Evolutionary conservation across 164 flowering plant genomes (phyloP).

Genomic region (Annona squamosa): DNA sequence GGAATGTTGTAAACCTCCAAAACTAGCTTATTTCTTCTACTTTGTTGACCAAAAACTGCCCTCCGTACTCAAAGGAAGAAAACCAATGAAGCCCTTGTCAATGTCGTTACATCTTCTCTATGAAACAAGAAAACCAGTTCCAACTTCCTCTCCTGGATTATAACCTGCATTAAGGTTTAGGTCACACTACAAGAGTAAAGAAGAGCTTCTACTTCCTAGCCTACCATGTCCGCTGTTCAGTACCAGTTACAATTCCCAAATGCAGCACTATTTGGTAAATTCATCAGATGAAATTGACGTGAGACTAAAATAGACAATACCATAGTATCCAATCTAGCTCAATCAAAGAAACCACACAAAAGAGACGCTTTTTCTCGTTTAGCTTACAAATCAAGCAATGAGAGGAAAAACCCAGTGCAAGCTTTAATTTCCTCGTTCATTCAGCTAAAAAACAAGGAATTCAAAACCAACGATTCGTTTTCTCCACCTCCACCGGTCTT

Average conservation of each 20-base stretch:
- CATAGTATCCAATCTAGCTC: neutral
- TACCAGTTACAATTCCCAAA: neutral
- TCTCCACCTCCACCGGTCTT: neutral
- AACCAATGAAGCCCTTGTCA: too few species aligned
- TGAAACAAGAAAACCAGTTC: too few species aligned
- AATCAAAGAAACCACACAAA: neutral
- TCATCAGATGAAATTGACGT: neutral
- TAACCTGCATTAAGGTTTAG: too few species aligned
- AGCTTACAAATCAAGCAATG: neutral
- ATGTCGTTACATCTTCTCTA: too few species aligned
- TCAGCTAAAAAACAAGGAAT: neutral
- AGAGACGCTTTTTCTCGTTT: neutral
- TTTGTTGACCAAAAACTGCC: too few species aligned
- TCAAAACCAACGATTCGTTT: neutral
- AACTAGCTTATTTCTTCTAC: too few species aligned
- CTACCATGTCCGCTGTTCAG: neutral
- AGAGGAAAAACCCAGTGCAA: neutral
- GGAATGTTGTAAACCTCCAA: too few species aligned
- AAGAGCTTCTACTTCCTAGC: neutral
- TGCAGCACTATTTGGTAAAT: neutral
- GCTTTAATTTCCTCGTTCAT: constrained; percentile 1
- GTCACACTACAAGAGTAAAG: too few species aligned
- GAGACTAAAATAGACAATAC: neutral
- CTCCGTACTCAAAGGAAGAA: too few species aligned
- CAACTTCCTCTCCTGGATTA: too few species aligned